phyloP scores from a whole-genome alignment of 2,329 filamentous ascomycete genomes.

The Aspergillus tamarii region DNA sequence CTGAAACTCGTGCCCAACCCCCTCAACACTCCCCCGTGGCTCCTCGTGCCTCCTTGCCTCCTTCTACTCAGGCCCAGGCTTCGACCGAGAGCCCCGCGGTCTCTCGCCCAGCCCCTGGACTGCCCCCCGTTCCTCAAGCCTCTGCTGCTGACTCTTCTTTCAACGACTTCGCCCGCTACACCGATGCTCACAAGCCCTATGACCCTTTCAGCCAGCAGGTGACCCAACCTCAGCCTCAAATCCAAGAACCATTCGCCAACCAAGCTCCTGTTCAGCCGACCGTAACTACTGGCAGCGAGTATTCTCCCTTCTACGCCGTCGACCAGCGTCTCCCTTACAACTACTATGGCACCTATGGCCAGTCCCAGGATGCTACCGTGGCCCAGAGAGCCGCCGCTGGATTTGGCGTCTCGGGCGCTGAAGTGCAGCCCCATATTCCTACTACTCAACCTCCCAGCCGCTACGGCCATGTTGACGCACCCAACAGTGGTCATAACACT shows the following conservation, averaged over 20 bases:
- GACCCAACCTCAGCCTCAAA: slow-evolving; percentile 63
- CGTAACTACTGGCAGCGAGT: slow-evolving; percentile 68
- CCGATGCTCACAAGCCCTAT: slow-evolving; percentile 74
- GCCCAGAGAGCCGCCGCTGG: slow-evolving; percentile 76
- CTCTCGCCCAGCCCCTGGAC: slow-evolving; percentile 63
- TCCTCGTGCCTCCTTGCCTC: slow-evolving; percentile 84
- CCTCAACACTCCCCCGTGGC: slow-evolving; percentile 89
- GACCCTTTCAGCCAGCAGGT: slow-evolving; percentile 84
- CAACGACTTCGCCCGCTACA: slow-evolving; percentile 58
- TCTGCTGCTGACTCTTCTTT: slow-evolving; percentile 51
- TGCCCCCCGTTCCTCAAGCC: slow-evolving; percentile 63
- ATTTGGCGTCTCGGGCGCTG: slow-evolving; percentile 66
- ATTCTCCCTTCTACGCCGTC: slow-evolving; percentile 81
- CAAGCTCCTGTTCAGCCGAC: slow-evolving; percentile 62
- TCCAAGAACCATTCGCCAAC: slow-evolving; percentile 60
- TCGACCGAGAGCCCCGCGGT: slow-evolving; percentile 47
- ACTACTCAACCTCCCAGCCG: slow-evolving; percentile 76
- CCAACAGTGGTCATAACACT: slow-evolving; percentile 87
- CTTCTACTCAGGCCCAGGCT: slow-evolving; percentile 50
- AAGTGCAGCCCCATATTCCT: slow-evolving; percentile 63
- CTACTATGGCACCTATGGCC: slow-evolving; percentile 67
- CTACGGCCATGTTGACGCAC: slow-evolving; percentile 68
- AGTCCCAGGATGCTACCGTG: slow-evolving; percentile 73
- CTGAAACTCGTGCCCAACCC: slow-evolving; percentile 90
- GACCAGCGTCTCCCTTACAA: slow-evolving; percentile 77